Conservation (phyloP, 2,329 filamentous ascomycete genomes). For the Aureobasidium vineae region DNA sequence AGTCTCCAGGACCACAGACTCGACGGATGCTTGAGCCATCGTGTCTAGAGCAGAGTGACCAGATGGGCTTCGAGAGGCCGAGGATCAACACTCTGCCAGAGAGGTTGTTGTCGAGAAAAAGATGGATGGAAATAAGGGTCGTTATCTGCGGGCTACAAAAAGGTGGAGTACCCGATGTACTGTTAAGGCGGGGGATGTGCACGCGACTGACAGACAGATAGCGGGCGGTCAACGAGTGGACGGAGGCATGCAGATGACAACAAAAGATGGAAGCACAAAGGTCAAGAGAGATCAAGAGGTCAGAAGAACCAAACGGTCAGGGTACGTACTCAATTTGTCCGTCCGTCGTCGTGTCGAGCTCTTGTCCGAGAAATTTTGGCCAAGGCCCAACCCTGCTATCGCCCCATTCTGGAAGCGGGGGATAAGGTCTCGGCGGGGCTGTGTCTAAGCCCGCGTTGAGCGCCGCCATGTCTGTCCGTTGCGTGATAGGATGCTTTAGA, state of each 20-base stretch:
- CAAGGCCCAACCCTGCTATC: slow-evolving; percentile 23
- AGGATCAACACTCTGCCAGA: slow-evolving; percentile 7
- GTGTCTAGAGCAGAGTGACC: neutral
- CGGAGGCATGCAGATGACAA: slow-evolving; percentile 21
- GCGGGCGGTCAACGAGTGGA: slow-evolving; percentile 20
- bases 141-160: slow-evolving; percentile 17
- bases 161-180: slow-evolving; percentile 5
- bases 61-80: neutral
- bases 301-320: slow-evolving; percentile 5
- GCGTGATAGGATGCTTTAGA: neutral
- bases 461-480: slow-evolving; percentile 1
- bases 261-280: slow-evolving; percentile 5
- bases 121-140: slow-evolving; percentile 4
- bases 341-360: slow-evolving; percentile 16
- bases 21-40: slow-evolving; percentile 21
- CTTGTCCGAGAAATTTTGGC: slow-evolving; percentile 15
- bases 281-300: slow-evolving; percentile 16
- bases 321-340: slow-evolving; percentile 23
- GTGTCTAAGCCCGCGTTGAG: slow-evolving; percentile 9
- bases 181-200: slow-evolving; percentile 13
- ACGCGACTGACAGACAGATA: slow-evolving; percentile 18
- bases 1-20: slow-evolving; percentile 23
- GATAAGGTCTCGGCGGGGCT: slow-evolving; percentile 21
- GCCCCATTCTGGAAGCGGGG: slow-evolving; percentile 23
- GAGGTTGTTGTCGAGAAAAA: slow-evolving; percentile 9